These are phyloP conservation scores for Copromyces sp. DNA, from an alignment of 495 filamentous ascomycete genomes.

Conservation along the genomic window DNA sequence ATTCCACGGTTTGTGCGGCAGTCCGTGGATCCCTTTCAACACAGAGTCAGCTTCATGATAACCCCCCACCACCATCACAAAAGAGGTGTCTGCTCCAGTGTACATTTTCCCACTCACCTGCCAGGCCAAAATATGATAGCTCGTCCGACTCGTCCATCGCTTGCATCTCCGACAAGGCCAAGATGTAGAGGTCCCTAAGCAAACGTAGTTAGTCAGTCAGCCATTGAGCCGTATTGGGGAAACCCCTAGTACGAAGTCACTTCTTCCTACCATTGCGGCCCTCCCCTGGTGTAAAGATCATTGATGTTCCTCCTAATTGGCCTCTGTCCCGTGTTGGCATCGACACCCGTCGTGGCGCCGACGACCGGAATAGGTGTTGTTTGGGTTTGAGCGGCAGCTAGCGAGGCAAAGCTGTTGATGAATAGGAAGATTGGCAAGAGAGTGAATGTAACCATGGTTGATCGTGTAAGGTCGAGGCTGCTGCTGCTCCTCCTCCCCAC, in stretches of 20 bases:
- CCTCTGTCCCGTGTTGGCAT: conserved; percentile 21
- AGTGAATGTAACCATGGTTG: not conserved
- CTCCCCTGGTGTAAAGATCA: conserved; percentile 22
- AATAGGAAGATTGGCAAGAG: not conserved
- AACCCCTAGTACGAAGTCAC: not conserved
- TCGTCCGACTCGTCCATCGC: conserved; percentile 29
- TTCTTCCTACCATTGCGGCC: conserved; percentile 28
- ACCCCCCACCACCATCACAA: not conserved
- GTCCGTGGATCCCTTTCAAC: conserved; percentile 39
- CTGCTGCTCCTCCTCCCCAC: not conserved
- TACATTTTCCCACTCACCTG: conserved; percentile 26
- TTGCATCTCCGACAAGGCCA: conserved; percentile 32
- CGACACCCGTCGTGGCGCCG: conserved; percentile 28
- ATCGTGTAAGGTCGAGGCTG: not conserved
- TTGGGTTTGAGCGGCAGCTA: not conserved
- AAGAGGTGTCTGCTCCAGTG: not conserved
- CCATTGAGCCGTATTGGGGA: not conserved
- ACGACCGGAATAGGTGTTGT: conserved; percentile 21
- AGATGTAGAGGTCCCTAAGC: conserved; percentile 36
- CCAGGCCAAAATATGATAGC: conserved; percentile 37
- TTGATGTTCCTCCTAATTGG: conserved; percentile 32
- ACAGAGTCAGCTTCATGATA: not conserved
- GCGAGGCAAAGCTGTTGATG: not conserved
- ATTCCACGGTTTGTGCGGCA: conserved; percentile 39
- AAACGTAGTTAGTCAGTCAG: not conserved